Conservation (phyloP, 2,329 filamentous ascomycete species). For the Myotisia sp. region DNA sequence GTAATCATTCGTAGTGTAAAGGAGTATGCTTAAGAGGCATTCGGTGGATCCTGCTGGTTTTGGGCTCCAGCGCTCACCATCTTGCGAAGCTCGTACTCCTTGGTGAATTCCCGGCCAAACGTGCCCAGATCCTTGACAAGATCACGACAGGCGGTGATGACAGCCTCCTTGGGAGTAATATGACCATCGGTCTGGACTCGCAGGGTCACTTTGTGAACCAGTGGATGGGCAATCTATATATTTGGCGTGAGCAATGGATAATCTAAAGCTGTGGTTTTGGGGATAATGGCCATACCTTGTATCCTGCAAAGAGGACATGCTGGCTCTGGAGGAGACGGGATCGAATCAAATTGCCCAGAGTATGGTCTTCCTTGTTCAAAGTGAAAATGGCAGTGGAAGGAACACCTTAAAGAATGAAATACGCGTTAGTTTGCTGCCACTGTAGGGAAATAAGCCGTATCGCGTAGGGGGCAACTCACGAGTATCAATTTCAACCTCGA, state of each 20-base stretch:
- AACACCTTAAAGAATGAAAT: slow-evolving; percentile 45
- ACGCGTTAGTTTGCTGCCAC: not conserved
- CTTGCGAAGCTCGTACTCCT: slow-evolving; percentile 78
- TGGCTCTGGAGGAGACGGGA: slow-evolving; percentile 72
- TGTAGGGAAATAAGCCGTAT: not conserved
- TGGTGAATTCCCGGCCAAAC: slow-evolving; percentile 76
- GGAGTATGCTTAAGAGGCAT: slow-evolving; percentile 10
- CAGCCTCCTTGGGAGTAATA: slow-evolving; percentile 75
- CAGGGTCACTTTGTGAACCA: slow-evolving; percentile 47
- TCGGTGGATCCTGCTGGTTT: slow-evolving; percentile 23
- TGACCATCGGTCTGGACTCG: slow-evolving; percentile 85
- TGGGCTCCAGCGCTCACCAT: slow-evolving; percentile 55
- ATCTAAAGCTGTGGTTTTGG: slow-evolving; percentile 21
- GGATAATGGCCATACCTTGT: slow-evolving; percentile 51
- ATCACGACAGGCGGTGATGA: slow-evolving; percentile 66
- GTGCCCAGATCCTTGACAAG: slow-evolving; percentile 68
- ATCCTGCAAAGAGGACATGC: slow-evolving; percentile 79
- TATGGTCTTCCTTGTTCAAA: slow-evolving; percentile 94
- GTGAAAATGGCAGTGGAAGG: slow-evolving; percentile 92
- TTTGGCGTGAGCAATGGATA: slow-evolving; percentile 1
- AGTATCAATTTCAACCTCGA: slow-evolving; percentile 74
- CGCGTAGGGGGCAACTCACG: slow-evolving; percentile 42
- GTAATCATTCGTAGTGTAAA: too few species aligned
- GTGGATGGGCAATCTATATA: slow-evolving; percentile 30
- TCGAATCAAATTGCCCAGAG: slow-evolving; percentile 76